Evolutionary conservation across 495 filamentous ascomycete genomes (phyloP), one percentile per base, ranked within the genome.

Genomic region (Parathielavia appendiculata): DNA sequence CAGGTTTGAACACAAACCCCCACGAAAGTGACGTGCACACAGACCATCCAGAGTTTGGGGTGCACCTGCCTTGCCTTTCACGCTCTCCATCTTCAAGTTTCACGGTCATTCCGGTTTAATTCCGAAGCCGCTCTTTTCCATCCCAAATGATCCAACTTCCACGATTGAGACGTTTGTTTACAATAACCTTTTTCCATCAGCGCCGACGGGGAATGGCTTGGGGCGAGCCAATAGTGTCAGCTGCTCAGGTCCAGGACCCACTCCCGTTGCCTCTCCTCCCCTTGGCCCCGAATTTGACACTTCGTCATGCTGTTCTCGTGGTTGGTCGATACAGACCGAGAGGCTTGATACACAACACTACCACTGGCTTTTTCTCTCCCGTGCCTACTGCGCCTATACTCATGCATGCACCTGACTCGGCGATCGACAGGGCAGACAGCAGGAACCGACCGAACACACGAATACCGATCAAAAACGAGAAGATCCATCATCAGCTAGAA

Each of bases 231-330:
- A 30, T 30, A 30, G 26, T 30, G 26, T 54, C 11, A 17, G 30
- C 26, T 22, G 17, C 0, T 20, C 30, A 22, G 23, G 41, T 1
- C 41, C 3, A 8, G 43, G 55, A 49, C 55, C 55, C 55, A 23
- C 38, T 35, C 19, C 12, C 19, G 1, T 11, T 12, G 10, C 8
- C 23, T n/a, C 55, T 39, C 55, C 43, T 57, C 35, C 35, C 16
- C 17, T 3, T 30, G 46, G n/a, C 47, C 55, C 47, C 55, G 19
- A 38, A 44, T 51, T 55, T 49, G 38, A 35, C 41, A 20, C 36
- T 14, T 43, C 57, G 57, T 60, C 57, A 60, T 60, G 10, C 32
- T 10, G 36, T 54, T 30, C 23, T 50, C 19, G 34, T 54, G 51
- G 57, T 50, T 60, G 51, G 57, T 39, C 57, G 38, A 35, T 16